Evolutionary conservation across 1,284 basidiomycete genomes (phyloP), one percentile per base, ranked within the genome.

Genomic region (Sporisorium reilianum): DNA sequence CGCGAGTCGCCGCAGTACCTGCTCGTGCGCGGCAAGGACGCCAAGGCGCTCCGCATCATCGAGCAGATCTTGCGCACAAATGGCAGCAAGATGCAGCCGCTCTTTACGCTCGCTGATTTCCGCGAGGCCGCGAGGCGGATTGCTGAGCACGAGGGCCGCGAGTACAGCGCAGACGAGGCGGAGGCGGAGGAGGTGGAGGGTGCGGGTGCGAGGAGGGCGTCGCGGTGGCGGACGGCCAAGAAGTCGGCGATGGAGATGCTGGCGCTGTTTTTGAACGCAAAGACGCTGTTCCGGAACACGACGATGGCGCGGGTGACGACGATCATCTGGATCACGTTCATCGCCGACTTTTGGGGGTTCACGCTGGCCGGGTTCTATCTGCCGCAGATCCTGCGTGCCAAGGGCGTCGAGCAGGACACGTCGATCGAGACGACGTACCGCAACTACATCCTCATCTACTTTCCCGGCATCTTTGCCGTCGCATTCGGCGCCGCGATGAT

Each of bases 361-460:
- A 84, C 81, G 16, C 78, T 86, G 14, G 85, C 86, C 0, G 86
- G 86, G 1, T 80, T 79, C 55, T 86, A 84, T 69, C 63, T 87
- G 18, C 86, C 86, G 3, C 78, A 85, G 56, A 81, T 85, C 32
- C 73, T 86, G 3, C 78, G 82, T 9, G 81, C 84, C 25, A 80
- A 82, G 63, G 85, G 85, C 41, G 80, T 83, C 12, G 78, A 68
- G 12, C 72, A 68, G 22, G 81, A 85, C 22, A 72, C 65, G 0
- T 77, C 81, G n/a, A 83, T 87, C 45, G 77, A 77, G 22, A 84
- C 83, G 30, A 86, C 85, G 1, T 87, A 87, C 67, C 75, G 82
- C 14, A 83, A 86, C 70, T 66, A 71, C 62, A 67, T 77, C 25
- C 66, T 77, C 34, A 55, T 73, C 50, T 67, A 79, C 44, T 63